These are phyloP conservation scores for Naganishia albida DNA, from an alignment of 1,284 basidiomycete genomes.

Conservation along the genomic window DNA sequence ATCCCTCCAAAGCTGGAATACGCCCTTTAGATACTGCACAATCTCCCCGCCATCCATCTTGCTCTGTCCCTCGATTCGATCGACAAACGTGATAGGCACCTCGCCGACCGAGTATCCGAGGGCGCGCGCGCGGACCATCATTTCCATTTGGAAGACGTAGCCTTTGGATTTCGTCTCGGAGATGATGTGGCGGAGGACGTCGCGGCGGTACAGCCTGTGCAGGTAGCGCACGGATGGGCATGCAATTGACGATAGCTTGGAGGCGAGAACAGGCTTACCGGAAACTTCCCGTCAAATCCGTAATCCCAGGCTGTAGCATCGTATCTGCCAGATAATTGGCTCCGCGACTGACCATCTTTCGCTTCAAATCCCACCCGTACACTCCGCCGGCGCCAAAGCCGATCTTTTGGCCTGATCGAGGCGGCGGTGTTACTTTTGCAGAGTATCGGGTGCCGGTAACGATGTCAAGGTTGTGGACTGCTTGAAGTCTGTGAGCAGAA, in stretches of 20 bases:
- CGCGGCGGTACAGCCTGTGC: conserved; percentile 70
- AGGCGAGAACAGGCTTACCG: conserved; percentile 58
- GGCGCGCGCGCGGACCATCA: conserved; percentile 83
- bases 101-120: conserved; percentile 82
- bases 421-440: conserved; percentile 37
- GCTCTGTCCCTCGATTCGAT: conserved; percentile 87
- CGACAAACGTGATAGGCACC: conserved; percentile 89
- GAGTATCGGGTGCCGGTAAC: conserved; percentile 88
- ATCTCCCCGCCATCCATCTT: conserved; percentile 86
- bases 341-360: conserved; percentile 79
- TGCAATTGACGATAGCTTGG: not conserved
- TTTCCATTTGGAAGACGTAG: conserved; percentile 97
- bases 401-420: conserved; percentile 44
- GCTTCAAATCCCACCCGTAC: conserved; percentile 83
- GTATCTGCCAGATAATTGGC: conserved; percentile 84
- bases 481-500: conserved; percentile 63
- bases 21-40: conserved; percentile 83
- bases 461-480: conserved; percentile 77
- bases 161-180: conserved; percentile 78
- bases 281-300: conserved; percentile 83
- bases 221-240: not conserved
- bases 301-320: conserved; percentile 76
- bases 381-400: conserved; percentile 70
- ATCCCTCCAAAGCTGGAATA: conserved; percentile 73
- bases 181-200: conserved; percentile 78